Evolutionary conservation across 331 rosid species (phyloP), one percentile per base, ranked within the genome.

Genomic region (Acacia concinna): DNA sequence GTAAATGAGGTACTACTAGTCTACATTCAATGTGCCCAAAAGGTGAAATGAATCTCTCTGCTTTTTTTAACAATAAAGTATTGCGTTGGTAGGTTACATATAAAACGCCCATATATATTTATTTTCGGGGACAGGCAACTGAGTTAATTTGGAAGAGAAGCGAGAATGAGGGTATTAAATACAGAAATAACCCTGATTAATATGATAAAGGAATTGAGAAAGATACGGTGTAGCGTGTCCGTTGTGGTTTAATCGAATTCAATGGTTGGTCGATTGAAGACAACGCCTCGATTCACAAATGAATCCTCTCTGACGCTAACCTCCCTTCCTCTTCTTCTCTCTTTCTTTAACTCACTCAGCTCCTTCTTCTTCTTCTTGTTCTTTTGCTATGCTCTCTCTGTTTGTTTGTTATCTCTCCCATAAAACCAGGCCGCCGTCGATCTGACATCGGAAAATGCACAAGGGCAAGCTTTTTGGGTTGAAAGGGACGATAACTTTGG

Each of bases 401-500:
- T 62, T 62, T 62, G 23, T 62, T 32, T 28, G 6, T 15, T 31
- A 3, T 14, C 40, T 30, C 4, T 7, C 4, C 5, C 35, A 30
- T 60, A 57, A 57, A 25, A 0, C 63, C 63, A 21, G 41, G 41
- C 41, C 47, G 2, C 30, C 62, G 14, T 57, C 34, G 14, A 10
- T 59, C 66, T 28, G 35, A 59, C 34, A 5, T 21, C 9, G 2
- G 68, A 62, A 28, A 14, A 64, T 64, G 70, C 70, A 18, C 0
- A 32, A 35, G 88, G 20, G 43, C 23, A 67, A 51, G 57, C 18
- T 51, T 28, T 85, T 68, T 21, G 84, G 82, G 77, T 38, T 62
- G 5, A 67, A 34, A 77, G 68, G 85, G 31, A 31, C 63, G 2
- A 63, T 68, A 76, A 43, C 84, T 17, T 68, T 89, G 88, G 72